A percentile compares a stretch with the other conserved stretches of the same genome.
Evolutionary conservation across 2,329 filamentous ascomycete genomes (phyloP).

Genomic region (Helicocarpus griseus): DNA sequence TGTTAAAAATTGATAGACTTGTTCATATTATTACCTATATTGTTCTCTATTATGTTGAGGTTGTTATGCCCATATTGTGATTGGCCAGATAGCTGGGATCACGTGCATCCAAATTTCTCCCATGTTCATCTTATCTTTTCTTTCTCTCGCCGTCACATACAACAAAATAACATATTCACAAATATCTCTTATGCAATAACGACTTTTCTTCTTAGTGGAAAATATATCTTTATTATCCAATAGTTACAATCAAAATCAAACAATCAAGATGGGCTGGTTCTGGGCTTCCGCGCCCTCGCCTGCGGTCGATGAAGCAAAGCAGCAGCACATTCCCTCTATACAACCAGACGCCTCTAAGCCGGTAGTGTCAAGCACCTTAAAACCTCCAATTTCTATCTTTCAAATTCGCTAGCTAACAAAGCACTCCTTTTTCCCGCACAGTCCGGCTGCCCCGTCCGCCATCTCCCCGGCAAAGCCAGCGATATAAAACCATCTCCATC

Average conservation of each 20-base stretch:
- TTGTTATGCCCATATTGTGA: too few relatives aligned
- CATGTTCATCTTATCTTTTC: too few relatives aligned
- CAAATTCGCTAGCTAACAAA: slow-evolving; percentile 2
- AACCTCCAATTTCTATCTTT: slow-evolving; percentile 9
- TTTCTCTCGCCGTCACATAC: too few relatives aligned
- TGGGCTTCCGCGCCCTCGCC: slow-evolving; percentile 49
- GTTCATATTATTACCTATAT: too few relatives aligned
- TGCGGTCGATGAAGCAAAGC: slow-evolving; percentile 35
- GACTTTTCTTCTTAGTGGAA: too few relatives aligned
- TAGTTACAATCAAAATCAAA: slow-evolving; percentile 6
- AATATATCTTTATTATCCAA: too few relatives aligned
- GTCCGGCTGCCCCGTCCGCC: slow-evolving; percentile 64
- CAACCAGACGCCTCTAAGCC: not conserved
- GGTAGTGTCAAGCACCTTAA: not conserved
- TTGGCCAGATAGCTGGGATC: too few relatives aligned
- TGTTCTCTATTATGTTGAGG: too few relatives aligned
- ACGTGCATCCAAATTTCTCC: too few relatives aligned
- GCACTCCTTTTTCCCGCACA: slow-evolving; percentile 23
- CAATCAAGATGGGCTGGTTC: slow-evolving; percentile 55
- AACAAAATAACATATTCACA: too few relatives aligned
- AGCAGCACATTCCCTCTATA: slow-evolving; percentile 29
- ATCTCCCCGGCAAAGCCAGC: slow-evolving; percentile 11
- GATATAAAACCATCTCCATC: not conserved
- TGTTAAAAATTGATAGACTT: too few relatives aligned
- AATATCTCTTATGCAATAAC: too few relatives aligned